Conservation (phyloP, 768 basidiomycete genomes). For the Lepiota brunneoincarnata region DNA sequence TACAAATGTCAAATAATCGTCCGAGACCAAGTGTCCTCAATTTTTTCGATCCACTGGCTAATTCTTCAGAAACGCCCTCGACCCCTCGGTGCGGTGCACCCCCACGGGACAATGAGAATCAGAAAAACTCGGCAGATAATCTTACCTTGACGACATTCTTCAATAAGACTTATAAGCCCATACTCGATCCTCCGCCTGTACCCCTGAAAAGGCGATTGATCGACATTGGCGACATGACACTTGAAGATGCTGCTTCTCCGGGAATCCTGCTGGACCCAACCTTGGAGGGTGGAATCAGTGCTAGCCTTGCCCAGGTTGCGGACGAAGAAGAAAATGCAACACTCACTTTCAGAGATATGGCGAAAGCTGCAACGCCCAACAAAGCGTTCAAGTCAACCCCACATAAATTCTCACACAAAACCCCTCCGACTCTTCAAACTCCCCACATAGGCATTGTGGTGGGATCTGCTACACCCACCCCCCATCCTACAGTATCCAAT, state of each 20-base stretch:
- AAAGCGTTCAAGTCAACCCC: constrained; percentile 19
- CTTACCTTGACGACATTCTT: constrained; percentile 36
- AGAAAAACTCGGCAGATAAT: constrained; percentile 15
- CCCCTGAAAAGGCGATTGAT: constrained; percentile 40
- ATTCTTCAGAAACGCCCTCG: constrained; percentile 17
- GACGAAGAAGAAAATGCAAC: constrained; percentile 39
- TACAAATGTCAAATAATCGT: constrained; percentile 27
- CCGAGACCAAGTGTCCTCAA: constrained; percentile 46
- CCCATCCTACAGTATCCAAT: not conserved
- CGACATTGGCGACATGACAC: constrained; percentile 49
- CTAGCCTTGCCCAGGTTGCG: constrained; percentile 17
- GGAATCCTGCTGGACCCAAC: constrained; percentile 30
- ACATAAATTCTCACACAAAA: constrained; percentile 16
- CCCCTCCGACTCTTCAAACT: constrained; percentile 29
- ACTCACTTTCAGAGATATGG: constrained; percentile 31
- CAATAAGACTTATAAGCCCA: constrained; percentile 25
- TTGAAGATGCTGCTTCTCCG: constrained; percentile 31
- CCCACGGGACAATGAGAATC: constrained; percentile 50
- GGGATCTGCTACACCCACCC: constrained; percentile 28
- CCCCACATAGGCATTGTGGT: constrained; percentile 35
- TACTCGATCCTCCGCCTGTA: constrained; percentile 20
- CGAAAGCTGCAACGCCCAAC: constrained; percentile 32
- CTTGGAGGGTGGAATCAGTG: constrained; percentile 23
- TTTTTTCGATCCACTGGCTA: constrained; percentile 48
- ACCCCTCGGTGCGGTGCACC: constrained; percentile 21